phyloP scores from a whole-genome alignment of 352 stramenopile genomes.

The Phytophthora macrochlamydospora region DNA sequence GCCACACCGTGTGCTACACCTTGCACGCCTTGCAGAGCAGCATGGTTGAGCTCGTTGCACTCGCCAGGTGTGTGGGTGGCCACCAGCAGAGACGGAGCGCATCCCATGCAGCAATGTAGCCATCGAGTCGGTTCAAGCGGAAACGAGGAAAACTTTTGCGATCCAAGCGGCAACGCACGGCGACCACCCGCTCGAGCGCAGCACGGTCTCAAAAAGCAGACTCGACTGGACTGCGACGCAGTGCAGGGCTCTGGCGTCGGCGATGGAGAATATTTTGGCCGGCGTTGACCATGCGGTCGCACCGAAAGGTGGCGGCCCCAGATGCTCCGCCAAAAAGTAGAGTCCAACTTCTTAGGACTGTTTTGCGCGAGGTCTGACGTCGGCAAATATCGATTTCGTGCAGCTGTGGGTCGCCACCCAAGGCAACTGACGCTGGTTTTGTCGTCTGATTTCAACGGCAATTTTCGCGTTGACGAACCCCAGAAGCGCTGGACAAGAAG shows the following conservation, averaged over 20 bases:
- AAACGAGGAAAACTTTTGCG: background rate
- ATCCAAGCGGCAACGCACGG: background rate
- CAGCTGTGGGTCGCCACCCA: background rate
- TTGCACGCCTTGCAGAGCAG: too few relatives aligned
- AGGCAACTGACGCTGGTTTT: background rate
- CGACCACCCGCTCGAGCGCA: background rate
- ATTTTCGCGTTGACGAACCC: background rate
- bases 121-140: slow-evolving; percentile 2
- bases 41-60: background rate
- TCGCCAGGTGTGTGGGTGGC: background rate
- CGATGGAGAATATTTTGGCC: too few relatives aligned
- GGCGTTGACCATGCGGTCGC: too few relatives aligned
- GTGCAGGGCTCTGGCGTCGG: too few relatives aligned
- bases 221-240: too few relatives aligned
- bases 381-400: background rate
- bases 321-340: background rate
- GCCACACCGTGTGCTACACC: too few relatives aligned
- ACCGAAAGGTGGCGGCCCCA: too few relatives aligned
- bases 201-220: too few relatives aligned
- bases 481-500: background rate
- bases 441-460: background rate
- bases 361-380: too few relatives aligned
- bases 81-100: background rate
- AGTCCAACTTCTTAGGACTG: background rate
- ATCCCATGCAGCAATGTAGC: background rate